These are phyloP conservation scores for Graphiopsis chlorocephala DNA, from an alignment of 2,329 filamentous ascomycete species.

Conservation along the genomic window DNA sequence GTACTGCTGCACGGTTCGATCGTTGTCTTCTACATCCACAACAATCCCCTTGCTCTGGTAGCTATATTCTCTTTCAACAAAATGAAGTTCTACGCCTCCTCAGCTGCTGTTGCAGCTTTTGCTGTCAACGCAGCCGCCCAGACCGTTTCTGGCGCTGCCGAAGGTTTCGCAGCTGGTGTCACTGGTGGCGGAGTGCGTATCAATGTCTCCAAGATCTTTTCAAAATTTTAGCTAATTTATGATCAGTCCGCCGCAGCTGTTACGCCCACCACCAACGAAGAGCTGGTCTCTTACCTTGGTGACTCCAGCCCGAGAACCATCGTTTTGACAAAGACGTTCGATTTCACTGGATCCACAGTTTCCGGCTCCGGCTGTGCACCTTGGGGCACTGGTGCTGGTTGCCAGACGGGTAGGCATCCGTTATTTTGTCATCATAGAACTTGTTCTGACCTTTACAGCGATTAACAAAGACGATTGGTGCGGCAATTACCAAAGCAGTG, in stretches of 20 bases:
- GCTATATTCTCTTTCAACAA: not conserved
- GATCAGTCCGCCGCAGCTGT: slow-evolving; percentile 45
- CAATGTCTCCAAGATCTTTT: slow-evolving; percentile 35
- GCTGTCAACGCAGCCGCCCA: slow-evolving; percentile 25
- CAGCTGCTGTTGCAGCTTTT: slow-evolving; percentile 20
- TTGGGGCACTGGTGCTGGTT: slow-evolving; percentile 50
- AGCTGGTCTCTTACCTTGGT: slow-evolving; percentile 60
- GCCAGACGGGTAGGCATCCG: slow-evolving; percentile 43
- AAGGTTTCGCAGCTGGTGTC: slow-evolving; percentile 53
- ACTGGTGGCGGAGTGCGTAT: slow-evolving; percentile 59
- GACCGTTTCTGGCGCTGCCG: slow-evolving; percentile 38
- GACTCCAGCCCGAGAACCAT: slow-evolving; percentile 56
- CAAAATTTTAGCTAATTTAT: not conserved
- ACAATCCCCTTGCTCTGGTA: not conserved
- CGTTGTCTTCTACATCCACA: not conserved
- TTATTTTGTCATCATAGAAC: too few relatives aligned
- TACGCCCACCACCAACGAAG: slow-evolving; percentile 39
- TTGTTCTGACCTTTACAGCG: slow-evolving; percentile 32
- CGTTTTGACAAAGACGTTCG: slow-evolving; percentile 53
- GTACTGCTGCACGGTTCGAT: not conserved
- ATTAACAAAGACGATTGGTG: slow-evolving; percentile 62
- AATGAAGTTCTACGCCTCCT: slow-evolving; percentile 28
- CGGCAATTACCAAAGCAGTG: slow-evolving; percentile 43
- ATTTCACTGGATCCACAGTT: slow-evolving; percentile 53
- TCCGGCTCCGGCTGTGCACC: slow-evolving; percentile 57